A percentile compares a stretch with the other conserved stretches of the same genome.
These are phyloP conservation scores for Aspergillus sp. DNA, from an alignment of 2,329 filamentous ascomycete genomes.

Conservation along the genomic window DNA sequence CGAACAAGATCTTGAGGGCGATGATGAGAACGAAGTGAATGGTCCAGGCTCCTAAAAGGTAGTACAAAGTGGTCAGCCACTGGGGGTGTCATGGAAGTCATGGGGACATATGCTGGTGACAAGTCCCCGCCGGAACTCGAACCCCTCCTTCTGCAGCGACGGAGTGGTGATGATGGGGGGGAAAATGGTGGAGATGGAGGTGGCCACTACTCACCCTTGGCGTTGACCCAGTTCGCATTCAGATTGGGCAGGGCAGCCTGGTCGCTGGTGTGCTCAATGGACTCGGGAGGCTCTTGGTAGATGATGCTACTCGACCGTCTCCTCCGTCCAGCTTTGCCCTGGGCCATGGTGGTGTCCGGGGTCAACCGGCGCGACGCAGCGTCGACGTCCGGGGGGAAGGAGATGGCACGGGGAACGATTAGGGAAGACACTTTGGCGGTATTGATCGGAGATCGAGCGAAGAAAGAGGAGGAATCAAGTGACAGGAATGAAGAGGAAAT, in stretches of 20 bases:
- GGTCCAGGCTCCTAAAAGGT: constrained; percentile 84
- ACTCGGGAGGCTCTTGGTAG: constrained; percentile 95
- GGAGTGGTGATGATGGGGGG: not conserved
- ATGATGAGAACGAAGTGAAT: constrained; percentile 94
- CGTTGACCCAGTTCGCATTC: constrained; percentile 98
- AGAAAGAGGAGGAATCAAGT: constrained; percentile 22
- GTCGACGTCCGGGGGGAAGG: constrained; percentile 83
- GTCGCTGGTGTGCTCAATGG: constrained; percentile 95
- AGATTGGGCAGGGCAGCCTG: constrained; percentile 92
- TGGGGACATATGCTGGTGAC: not conserved
- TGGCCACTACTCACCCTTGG: constrained; percentile 72
- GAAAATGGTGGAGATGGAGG: not conserved
- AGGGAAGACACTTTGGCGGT: constrained; percentile 97
- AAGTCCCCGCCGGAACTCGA: not conserved
- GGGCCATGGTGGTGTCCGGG: constrained; percentile 62
- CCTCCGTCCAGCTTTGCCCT: constrained; percentile 71
- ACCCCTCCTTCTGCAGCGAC: not conserved
- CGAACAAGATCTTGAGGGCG: constrained; percentile 91
- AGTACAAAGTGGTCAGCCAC: constrained; percentile 19
- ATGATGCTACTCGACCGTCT: constrained; percentile 97
- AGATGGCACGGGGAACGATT: constrained; percentile 84
- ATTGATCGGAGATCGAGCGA: constrained; percentile 49
- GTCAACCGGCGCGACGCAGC: constrained; percentile 59
- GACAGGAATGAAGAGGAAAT: not conserved
- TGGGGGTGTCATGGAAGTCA: not conserved